Percentiles rank a stretch among this genome's conserved stretches.
Conservation (phyloP, 768 basidiomycete genomes). For the Artomyces pyxidatus region DNA sequence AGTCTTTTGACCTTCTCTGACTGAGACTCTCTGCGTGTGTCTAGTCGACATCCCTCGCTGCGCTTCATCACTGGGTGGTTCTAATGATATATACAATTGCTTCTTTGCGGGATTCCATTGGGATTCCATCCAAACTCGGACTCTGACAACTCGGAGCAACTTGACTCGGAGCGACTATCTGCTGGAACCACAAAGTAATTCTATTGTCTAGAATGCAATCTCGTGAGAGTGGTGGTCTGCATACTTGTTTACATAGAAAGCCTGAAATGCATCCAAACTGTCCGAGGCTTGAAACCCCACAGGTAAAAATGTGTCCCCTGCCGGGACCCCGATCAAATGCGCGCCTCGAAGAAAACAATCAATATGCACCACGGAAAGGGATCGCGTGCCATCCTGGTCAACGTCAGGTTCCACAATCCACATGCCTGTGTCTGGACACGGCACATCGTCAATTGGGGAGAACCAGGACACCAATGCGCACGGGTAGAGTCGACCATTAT, state of each 20-base stretch:
- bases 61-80: too few relatives aligned
- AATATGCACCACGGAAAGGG: neutral
- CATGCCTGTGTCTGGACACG: conserved; percentile 8
- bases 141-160: too few relatives aligned
- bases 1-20: too few relatives aligned
- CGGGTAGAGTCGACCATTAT: conserved; percentile 2
- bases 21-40: too few relatives aligned
- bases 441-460: conserved; percentile 7
- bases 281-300: neutral
- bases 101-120: too few relatives aligned
- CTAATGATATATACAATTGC: too few relatives aligned
- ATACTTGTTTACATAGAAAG: conserved; percentile 7
- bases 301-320: neutral
- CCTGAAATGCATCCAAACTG: neutral
- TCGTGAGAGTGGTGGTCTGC: conserved; percentile 5
- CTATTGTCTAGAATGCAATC: too few relatives aligned
- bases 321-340: neutral
- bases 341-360: neutral
- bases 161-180: too few relatives aligned
- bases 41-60: too few relatives aligned
- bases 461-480: conserved; percentile 21
- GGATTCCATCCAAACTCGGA: too few relatives aligned
- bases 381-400: neutral
- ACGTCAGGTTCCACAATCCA: conserved; percentile 1
- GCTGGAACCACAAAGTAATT: too few relatives aligned